Evolutionary conservation across 805 yeast genomes (phyloP).

Genomic region (Candida germanica): DNA sequence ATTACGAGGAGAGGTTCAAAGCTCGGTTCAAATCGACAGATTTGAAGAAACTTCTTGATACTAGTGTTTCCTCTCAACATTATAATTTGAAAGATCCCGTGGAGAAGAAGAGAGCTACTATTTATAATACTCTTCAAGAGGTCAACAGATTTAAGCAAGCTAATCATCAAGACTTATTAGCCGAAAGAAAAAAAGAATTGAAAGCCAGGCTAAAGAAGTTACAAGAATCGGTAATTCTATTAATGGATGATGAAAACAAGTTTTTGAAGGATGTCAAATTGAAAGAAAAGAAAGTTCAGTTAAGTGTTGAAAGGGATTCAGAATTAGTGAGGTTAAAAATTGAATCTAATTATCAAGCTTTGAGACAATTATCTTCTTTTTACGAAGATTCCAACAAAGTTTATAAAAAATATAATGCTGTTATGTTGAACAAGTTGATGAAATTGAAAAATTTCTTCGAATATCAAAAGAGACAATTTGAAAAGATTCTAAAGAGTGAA

Average conservation of each 20-base stretch:
- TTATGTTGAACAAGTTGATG: conserved; percentile 32
- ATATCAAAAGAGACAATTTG: conserved; percentile 30
- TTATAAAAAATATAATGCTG: conserved; percentile 28
- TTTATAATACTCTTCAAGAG: neutral
- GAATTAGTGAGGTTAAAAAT: conserved; percentile 32
- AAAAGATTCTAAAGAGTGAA: conserved; percentile 15
- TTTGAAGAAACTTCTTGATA: neutral
- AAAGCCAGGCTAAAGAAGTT: conserved; percentile 23
- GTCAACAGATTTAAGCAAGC: conserved; percentile 16
- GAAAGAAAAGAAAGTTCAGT: conserved; percentile 13
- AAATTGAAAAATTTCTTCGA: conserved; percentile 39
- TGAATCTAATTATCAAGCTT: conserved; percentile 29
- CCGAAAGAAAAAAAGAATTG: conserved; percentile 21
- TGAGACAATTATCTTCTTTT: conserved; percentile 28
- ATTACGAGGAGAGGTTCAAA: conserved; percentile 4
- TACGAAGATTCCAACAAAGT: conserved; percentile 36
- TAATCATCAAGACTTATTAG: conserved; percentile 14
- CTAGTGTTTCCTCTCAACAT: neutral
- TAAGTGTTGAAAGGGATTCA: conserved; percentile 27
- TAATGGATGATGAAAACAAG: conserved; percentile 14
- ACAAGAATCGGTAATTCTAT: conserved; percentile 22
- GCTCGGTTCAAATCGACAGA: neutral
- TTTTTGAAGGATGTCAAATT: conserved; percentile 29
- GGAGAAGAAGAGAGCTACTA: neutral
- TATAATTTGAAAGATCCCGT: conserved; percentile 1